Evolutionary conservation across 208 protist species (phyloP).

Genomic region (Leishmania turanica): DNA sequence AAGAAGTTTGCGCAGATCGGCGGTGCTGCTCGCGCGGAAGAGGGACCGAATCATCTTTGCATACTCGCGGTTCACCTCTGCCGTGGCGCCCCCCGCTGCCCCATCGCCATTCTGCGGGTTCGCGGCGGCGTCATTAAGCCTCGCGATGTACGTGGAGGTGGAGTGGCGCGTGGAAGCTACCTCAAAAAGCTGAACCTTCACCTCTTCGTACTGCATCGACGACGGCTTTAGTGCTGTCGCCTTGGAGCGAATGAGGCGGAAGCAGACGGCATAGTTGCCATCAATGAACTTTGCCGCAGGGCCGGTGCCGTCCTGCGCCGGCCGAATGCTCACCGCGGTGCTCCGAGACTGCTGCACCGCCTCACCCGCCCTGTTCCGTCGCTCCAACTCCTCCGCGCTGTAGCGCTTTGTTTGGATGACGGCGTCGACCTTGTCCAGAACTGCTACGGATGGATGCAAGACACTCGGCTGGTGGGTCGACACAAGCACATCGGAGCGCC

Average conservation of each 20-base stretch:
- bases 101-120: neutral
- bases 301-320: conserved; percentile 2
- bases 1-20: conserved; percentile 25
- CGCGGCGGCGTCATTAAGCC: conserved; percentile 4
- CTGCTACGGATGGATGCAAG: conserved; percentile 16
- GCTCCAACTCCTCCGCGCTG: conserved; percentile 20
- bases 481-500: conserved; percentile 33
- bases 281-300: conserved; percentile 8
- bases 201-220: conserved; percentile 22
- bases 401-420: conserved; percentile 23
- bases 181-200: conserved; percentile 33
- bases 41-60: conserved; percentile 27
- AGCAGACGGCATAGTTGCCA: conserved; percentile 54
- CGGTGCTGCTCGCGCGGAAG: conserved; percentile 21
- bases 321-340: conserved; percentile 12
- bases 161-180: conserved; percentile 30
- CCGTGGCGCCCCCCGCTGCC: neutral
- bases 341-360: conserved; percentile 6
- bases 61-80: conserved; percentile 26
- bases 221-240: neutral
- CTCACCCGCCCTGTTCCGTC: conserved; percentile 9
- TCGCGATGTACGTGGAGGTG: conserved; percentile 25
- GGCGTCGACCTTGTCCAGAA: conserved; percentile 17
- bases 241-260: conserved; percentile 30
- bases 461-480: conserved; percentile 34